These are phyloP conservation scores for Cryphonectria nitschkei DNA, from an alignment of 2,329 filamentous ascomycete genomes.

Conservation along the genomic window DNA sequence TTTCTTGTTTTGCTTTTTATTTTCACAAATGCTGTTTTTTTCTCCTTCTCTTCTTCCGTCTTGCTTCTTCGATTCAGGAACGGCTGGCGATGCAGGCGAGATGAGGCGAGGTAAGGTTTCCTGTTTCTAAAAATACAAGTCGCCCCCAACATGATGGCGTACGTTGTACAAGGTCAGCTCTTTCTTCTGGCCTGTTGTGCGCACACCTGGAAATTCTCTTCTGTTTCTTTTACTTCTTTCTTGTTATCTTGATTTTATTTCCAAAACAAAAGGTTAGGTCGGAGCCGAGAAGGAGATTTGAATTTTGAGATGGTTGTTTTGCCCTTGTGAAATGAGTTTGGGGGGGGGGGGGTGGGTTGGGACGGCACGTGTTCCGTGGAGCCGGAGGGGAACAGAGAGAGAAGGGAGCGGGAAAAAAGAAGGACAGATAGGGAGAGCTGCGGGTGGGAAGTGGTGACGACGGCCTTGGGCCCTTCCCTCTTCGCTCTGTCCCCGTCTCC, in stretches of 20 bases:
- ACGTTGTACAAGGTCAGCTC: background rate
- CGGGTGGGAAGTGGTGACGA: constrained; percentile 1
- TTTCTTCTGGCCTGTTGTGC: background rate
- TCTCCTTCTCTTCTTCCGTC: background rate
- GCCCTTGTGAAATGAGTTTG: background rate
- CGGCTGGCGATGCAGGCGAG: background rate
- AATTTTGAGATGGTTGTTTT: background rate
- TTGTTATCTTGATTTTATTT: no score
- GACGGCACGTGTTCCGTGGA: constrained; percentile 10
- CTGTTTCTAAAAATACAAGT: background rate
- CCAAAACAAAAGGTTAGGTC: background rate
- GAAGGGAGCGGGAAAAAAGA: background rate
- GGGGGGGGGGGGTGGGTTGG: no score
- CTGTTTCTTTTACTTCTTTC: background rate
- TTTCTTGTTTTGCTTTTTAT: background rate
- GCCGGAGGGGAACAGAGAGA: constrained; percentile 1
- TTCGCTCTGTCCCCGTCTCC: background rate
- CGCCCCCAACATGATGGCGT: background rate
- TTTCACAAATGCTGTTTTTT: background rate
- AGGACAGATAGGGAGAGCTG: background rate
- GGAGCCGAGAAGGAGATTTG: background rate
- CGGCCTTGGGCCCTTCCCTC: background rate
- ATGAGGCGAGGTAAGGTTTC: background rate
- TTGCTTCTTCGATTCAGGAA: background rate
- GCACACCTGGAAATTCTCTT: background rate